Base-by-base conservation (phyloP, 306 rosid genomes). In the Inga leiocalycina region DNA sequence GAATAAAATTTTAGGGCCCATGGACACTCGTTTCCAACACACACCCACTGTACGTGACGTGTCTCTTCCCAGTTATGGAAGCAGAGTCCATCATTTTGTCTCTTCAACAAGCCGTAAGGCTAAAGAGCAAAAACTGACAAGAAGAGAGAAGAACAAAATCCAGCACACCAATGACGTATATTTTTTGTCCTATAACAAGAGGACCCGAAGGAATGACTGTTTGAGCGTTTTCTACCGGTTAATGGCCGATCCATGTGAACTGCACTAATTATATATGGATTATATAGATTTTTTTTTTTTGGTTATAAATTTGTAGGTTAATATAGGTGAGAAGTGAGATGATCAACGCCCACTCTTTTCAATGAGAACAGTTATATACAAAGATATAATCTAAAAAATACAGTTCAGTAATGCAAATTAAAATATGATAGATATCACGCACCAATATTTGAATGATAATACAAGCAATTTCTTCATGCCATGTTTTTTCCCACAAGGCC, bases 1-100 rank as follows among this genome's bases (percentile, higher is more conserved):
- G 85, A 71, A 77, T 78, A 66, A 83, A 52, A 86, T 80, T 80
- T 81, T 86, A 78, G 95, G 88, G 74, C 91, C 89, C 83, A 14
- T 67, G 72, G 70, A 57, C 27, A 82, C 85, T 62, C 32, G 83
- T 41, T 88, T 86, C 75, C 82, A 71, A 67, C 85, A 76, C 83
- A 79, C 52, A 51, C 84, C 92, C 82, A 73, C 86, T 71, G 77
- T 39, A 71, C 30, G 54, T 43, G 73, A 86, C 81, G 71, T 83
- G 92, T 88, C 91, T 87, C 43, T 39, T 39, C 84, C 87, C 87
- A 83, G 85, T 79, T 88, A 70, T 81, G 75, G 45, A 86, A 64
- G 87, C 72, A 87, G 84, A 79, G 81, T 74, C 87, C 71, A 84
- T 84, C 86, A 83, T 77, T 79, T 75, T 87, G 83, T 82, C 90